Evolutionary conservation across 805 yeast genomes (phyloP).

Genomic region (Barnettozyma botsteinii): DNA sequence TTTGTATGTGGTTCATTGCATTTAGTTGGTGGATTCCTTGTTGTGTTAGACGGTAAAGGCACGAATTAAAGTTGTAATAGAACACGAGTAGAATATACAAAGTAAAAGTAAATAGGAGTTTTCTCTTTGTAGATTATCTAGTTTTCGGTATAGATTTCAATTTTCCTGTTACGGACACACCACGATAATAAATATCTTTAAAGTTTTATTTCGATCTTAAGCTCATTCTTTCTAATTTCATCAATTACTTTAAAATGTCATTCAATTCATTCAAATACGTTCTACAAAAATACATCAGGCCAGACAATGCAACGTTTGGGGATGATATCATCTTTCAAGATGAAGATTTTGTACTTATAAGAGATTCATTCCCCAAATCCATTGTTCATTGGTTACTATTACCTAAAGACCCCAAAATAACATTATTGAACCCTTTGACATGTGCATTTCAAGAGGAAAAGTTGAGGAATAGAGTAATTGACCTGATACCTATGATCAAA

Average conservation of each 20-base stretch:
- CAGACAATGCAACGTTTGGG: conserved; percentile 29
- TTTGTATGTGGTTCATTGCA: conserved; percentile 94
- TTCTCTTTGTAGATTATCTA: no score
- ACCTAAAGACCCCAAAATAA: conserved; percentile 41
- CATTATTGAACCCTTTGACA: conserved; percentile 43
- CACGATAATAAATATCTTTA: no score
- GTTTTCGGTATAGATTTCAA: no score
- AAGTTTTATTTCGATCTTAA: no score
- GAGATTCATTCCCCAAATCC: conserved; percentile 62
- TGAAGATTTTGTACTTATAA: conserved; percentile 47
- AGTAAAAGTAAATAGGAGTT: no score
- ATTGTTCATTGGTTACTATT: conserved; percentile 53
- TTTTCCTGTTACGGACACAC: no score
- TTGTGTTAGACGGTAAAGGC: conserved; percentile 56
- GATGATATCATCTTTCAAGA: conserved; percentile 42
- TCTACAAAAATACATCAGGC: conserved; percentile 45
- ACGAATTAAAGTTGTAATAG: background rate
- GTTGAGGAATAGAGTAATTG: conserved; percentile 22
- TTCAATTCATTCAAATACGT: conserved; percentile 38
- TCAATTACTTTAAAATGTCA: no score
- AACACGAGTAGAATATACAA: no score
- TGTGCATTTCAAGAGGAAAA: conserved; percentile 24
- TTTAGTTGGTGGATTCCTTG: conserved; percentile 88
- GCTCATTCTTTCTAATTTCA: no score
- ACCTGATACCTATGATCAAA: conserved; percentile 10